These are phyloP conservation scores for Ophiostoma piceae DNA, from an alignment of 2,329 filamentous ascomycete genomes.

Conservation along the genomic window DNA sequence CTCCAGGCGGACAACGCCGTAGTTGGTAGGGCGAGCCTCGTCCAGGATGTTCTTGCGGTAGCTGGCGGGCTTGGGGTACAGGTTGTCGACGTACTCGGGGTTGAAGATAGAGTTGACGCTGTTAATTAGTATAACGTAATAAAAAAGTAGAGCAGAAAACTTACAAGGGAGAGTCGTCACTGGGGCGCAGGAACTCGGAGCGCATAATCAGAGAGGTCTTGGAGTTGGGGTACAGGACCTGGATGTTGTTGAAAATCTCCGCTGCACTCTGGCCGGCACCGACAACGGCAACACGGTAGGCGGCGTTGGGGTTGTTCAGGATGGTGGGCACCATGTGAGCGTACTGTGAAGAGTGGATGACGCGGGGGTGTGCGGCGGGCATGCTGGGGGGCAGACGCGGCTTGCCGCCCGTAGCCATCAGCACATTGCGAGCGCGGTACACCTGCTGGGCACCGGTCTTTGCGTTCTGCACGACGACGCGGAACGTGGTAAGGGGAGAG, in stretches of 20 bases:
- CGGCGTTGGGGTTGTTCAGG: constrained; percentile 49
- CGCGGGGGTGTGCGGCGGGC: constrained; percentile 62
- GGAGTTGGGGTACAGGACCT: constrained; percentile 74
- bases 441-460: constrained; percentile 50
- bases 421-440: constrained; percentile 59
- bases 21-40: constrained; percentile 81
- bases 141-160: constrained; percentile 35
- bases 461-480: constrained; percentile 59
- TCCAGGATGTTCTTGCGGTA: constrained; percentile 57
- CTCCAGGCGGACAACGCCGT: constrained; percentile 86
- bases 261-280: constrained; percentile 89
- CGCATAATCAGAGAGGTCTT: constrained; percentile 75
- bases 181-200: constrained; percentile 76
- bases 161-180: constrained; percentile 93
- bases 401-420: constrained; percentile 54
- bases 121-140: constrained; percentile 6
- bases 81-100: constrained; percentile 71
- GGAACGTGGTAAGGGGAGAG: constrained; percentile 57
- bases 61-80: constrained; percentile 62
- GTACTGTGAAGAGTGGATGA: constrained; percentile 89
- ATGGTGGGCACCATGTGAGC: constrained; percentile 58
- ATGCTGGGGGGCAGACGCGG: constrained; percentile 66
- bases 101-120: constrained; percentile 97
- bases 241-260: constrained; percentile 89
- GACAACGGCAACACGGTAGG: constrained; percentile 74